phyloP scores from a whole-genome alignment of 2,329 filamentous ascomycete genomes.

The Phialemoniopsis sp. region DNA sequence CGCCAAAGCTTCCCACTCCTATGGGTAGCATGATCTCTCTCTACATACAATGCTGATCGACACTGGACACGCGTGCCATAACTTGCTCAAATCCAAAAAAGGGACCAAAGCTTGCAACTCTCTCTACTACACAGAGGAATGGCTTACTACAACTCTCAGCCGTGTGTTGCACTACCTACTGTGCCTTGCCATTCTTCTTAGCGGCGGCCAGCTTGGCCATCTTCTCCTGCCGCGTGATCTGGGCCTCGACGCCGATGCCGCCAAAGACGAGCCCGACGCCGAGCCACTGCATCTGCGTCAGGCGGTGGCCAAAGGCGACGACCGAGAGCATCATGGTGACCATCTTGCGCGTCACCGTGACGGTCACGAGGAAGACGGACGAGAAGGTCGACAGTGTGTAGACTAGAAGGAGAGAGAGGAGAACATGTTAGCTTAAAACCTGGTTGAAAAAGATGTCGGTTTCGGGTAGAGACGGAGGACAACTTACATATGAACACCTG shows the following conservation, averaged over 20 bases:
- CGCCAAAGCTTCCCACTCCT: too few species aligned
- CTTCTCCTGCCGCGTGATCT: conserved; percentile 80
- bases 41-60: too few species aligned
- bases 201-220: conserved; percentile 68
- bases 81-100: too few species aligned
- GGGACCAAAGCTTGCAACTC: too few species aligned
- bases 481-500: conserved; percentile 88
- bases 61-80: too few species aligned
- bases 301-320: conserved; percentile 84
- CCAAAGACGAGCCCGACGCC: conserved; percentile 92
- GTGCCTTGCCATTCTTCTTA: conserved; percentile 19
- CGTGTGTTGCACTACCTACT: not conserved
- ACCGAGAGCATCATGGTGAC: conserved; percentile 97
- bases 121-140: too few species aligned
- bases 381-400: conserved; percentile 92
- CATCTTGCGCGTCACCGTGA: conserved; percentile 98
- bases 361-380: conserved; percentile 86
- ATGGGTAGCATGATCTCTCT: too few species aligned
- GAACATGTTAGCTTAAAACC: conserved; percentile 1
- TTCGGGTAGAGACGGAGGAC: conserved; percentile 67
- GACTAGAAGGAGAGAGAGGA: conserved; percentile 40
- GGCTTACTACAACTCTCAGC: too few species aligned
- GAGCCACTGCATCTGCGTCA: conserved; percentile 87
- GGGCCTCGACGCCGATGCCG: conserved; percentile 86
- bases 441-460: not conserved